Percentiles rank a stretch among this genome's conserved stretches.
These are phyloP conservation scores for Crucibulum cyathiforme DNA, from an alignment of 1,284 basidiomycete species.

Conservation along the genomic window DNA sequence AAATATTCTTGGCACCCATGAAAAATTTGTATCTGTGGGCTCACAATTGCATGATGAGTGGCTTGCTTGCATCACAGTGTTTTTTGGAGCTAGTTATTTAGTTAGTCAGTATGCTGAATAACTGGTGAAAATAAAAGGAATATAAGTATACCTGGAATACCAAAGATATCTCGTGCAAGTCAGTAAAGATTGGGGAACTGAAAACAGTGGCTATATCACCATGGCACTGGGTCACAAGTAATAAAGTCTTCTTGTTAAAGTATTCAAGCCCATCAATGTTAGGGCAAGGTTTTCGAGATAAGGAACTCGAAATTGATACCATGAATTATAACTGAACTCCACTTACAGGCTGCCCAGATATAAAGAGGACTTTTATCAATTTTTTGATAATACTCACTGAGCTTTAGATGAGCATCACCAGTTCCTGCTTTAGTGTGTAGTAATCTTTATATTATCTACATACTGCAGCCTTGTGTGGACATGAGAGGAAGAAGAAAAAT, in stretches of 20 bases:
- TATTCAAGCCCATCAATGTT: constrained; percentile 20
- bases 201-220: constrained; percentile 15
- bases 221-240: constrained; percentile 19
- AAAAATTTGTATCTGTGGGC: no score
- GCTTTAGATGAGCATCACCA: constrained; percentile 15
- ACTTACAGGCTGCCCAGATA: constrained; percentile 17
- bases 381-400: constrained; percentile 19
- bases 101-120: background rate
- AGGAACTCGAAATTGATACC: no score
- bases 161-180: background rate
- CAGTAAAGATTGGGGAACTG: constrained; percentile 18
- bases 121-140: background rate
- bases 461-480: no score
- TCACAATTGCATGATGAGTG: no score
- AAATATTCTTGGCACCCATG: no score
- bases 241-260: constrained; percentile 17
- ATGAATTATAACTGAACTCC: no score
- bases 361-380: constrained; percentile 21
- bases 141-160: background rate
- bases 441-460: no score
- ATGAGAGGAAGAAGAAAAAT: no score
- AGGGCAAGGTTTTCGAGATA: background rate
- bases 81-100: no score
- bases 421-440: constrained; percentile 7
- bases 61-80: no score